These are phyloP conservation scores for Physcomitrellopsis africana DNA, from an alignment of 225 moss, liverwort and hornwort species.

Conservation along the genomic window DNA sequence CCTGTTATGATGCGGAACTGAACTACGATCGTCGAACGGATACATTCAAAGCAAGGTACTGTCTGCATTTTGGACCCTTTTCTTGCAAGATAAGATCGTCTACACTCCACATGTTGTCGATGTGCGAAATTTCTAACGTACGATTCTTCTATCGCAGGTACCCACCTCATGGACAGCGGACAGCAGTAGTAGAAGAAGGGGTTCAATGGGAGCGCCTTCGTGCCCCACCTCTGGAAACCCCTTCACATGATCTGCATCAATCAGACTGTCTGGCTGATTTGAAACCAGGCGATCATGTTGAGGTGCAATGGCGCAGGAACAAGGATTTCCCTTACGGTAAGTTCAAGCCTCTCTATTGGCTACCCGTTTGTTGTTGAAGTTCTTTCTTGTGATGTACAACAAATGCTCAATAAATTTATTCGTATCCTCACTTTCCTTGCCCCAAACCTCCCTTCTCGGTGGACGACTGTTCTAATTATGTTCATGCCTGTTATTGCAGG, in stretches of 20 bases:
- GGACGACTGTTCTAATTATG: background rate
- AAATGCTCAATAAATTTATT: background rate
- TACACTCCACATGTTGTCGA: too few species aligned
- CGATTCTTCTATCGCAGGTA: slow-evolving; percentile 49
- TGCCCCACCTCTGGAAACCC: slow-evolving; percentile 79
- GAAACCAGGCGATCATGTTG: slow-evolving; percentile 88
- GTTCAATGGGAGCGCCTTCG: slow-evolving; percentile 87
- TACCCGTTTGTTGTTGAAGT: slow-evolving; percentile 1
- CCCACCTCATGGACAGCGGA: slow-evolving; percentile 88
- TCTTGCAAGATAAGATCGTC: too few species aligned
- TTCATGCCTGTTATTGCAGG: slow-evolving; percentile 49
- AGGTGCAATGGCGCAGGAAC: slow-evolving; percentile 96
- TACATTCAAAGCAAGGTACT: slow-evolving; percentile 90
- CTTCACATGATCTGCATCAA: slow-evolving; percentile 81
- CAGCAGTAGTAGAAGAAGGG: slow-evolving; percentile 82
- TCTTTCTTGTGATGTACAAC: background rate
- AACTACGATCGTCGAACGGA: slow-evolving; percentile 84
- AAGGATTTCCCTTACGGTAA: slow-evolving; percentile 94
- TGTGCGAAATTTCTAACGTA: background rate
- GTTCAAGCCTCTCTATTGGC: background rate
- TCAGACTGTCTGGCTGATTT: slow-evolving; percentile 83
- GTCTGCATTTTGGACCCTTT: too few species aligned
- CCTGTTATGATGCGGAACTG: slow-evolving; percentile 96
- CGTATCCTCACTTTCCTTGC: background rate
- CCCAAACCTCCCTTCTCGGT: background rate